Percentiles rank a stretch among this genome's conserved stretches.
These are phyloP conservation scores for Colletotrichum australisinense DNA, from an alignment of 2,329 filamentous ascomycete species.

Conservation along the genomic window DNA sequence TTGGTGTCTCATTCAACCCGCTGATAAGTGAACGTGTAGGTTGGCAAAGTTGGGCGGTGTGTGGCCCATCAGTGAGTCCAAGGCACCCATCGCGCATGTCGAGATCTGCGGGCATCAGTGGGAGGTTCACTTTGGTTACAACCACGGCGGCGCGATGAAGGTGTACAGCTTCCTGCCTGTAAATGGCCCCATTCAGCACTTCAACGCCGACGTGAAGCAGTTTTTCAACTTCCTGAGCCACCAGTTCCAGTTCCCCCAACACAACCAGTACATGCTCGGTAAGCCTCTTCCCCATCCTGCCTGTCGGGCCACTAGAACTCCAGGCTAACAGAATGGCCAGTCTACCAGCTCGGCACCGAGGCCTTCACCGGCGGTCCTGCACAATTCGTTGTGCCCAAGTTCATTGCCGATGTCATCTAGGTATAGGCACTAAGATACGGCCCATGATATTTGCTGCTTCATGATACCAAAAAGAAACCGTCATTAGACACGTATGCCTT, in stretches of 20 bases:
- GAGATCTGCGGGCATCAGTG: constrained; percentile 49
- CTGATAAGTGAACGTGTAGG: too few relatives aligned
- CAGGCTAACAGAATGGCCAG: constrained; percentile 18
- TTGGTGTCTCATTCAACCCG: too few relatives aligned
- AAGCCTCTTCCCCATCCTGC: neutral
- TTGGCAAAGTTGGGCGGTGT: constrained; percentile 68
- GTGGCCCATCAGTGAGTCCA: constrained; percentile 49
- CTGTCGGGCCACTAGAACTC: neutral
- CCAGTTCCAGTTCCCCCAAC: constrained; percentile 52
- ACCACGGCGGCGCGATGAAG: constrained; percentile 58
- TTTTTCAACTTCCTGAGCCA: constrained; percentile 64
- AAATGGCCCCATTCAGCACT: constrained; percentile 54
- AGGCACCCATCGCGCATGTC: constrained; percentile 33
- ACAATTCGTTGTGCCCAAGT: constrained; percentile 37
- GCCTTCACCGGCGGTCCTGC: constrained; percentile 41
- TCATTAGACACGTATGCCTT: neutral
- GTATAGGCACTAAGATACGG: too few relatives aligned
- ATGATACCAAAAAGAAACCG: neutral
- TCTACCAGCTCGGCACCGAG: constrained; percentile 41
- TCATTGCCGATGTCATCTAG: constrained; percentile 36
- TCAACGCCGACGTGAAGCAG: constrained; percentile 62
- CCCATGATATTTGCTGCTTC: neutral
- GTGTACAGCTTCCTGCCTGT: constrained; percentile 62
- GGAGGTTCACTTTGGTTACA: constrained; percentile 66
- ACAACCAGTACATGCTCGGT: constrained; percentile 41